Percentiles rank a stretch among this genome's conserved stretches.
phyloP scores from a whole-genome alignment of 2,329 filamentous ascomycete species.

The Botrytis fragariae region DNA sequence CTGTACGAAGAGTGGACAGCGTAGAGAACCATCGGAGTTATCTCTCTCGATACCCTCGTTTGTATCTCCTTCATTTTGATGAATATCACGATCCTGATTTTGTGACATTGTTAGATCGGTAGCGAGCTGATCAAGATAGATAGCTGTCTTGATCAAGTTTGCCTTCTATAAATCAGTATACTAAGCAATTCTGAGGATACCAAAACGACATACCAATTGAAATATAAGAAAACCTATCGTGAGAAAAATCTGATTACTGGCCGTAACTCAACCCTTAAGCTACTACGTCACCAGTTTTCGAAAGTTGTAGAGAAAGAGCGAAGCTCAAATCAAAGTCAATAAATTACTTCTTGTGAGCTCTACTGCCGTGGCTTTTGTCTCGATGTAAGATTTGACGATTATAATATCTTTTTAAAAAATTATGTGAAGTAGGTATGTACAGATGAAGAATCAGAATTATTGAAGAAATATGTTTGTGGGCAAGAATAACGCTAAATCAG shows the following conservation, averaged over 20 bases:
- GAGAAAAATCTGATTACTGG: background rate
- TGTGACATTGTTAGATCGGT: background rate
- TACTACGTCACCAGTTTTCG: background rate
- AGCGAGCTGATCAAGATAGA: background rate
- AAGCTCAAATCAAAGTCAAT: background rate
- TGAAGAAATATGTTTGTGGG: background rate
- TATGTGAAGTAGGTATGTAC: background rate
- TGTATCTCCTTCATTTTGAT: background rate
- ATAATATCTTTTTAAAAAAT: background rate
- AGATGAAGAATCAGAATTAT: background rate
- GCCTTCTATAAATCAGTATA: background rate
- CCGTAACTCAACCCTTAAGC: background rate
- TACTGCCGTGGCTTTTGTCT: background rate
- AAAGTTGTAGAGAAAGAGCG: background rate
- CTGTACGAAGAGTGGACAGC: background rate
- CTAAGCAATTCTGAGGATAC: background rate
- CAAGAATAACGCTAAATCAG: background rate
- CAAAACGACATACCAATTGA: background rate
- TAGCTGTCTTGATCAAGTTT: background rate
- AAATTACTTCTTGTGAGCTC: background rate
- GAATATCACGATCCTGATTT: rapidly evolving
- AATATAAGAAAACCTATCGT: background rate
- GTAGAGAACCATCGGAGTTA: background rate
- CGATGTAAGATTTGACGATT: background rate
- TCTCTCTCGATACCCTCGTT: background rate